Evolutionary conservation across 306 rosid genomes (phyloP), one percentile per base, ranked within the genome.

Genomic region (Rosa lucieae): DNA sequence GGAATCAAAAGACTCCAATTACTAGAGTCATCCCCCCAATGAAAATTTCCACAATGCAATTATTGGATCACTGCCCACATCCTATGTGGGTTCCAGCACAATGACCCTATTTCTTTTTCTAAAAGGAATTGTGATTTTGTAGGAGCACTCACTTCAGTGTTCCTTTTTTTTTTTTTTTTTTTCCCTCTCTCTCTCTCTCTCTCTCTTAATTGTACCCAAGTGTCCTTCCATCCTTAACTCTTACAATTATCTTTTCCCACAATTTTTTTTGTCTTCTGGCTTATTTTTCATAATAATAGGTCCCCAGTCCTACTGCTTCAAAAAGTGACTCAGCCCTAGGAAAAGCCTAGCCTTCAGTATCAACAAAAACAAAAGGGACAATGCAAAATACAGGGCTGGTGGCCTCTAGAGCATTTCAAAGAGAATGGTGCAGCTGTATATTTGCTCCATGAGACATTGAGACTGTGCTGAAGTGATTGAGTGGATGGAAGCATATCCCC

Each of bases 11-110:
- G 75, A 75, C 76, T 70, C 77, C 86, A 63, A 77, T 44, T 20
- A 37, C 18, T 52, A 17, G 58, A 35, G 74, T 80, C 83, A 70
- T 80, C 62, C 51, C 51, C 58, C 8, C 8, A 14, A 21, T 6
- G 46, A 78, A 82, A 56, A n/a, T 78, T 63, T 84, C 78, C 75
- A 87, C 81, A 48, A 79, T 18, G 83, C 89, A 92, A 92, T 87
- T 23, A 88, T 89, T 88, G 81, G 77, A 76, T 72, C 37, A 72
- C 75, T 20, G 81, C 72, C 59, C 71, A 83, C 21, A 52, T 15
- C 70, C 17, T 40, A 1, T 3, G 43, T 75, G 86, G 90, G 87
- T 13, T 48, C 90, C 90, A 72, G 89, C 89, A 84, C 85, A 82
- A 67, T 47, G 79, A 47, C 74, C 72, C 61, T 67, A 76, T 82